Percentiles rank a stretch among this genome's conserved stretches.
phyloP scores from a whole-genome alignment of 1,284 basidiomycete species.

The Ceratobasidium sp. region DNA sequence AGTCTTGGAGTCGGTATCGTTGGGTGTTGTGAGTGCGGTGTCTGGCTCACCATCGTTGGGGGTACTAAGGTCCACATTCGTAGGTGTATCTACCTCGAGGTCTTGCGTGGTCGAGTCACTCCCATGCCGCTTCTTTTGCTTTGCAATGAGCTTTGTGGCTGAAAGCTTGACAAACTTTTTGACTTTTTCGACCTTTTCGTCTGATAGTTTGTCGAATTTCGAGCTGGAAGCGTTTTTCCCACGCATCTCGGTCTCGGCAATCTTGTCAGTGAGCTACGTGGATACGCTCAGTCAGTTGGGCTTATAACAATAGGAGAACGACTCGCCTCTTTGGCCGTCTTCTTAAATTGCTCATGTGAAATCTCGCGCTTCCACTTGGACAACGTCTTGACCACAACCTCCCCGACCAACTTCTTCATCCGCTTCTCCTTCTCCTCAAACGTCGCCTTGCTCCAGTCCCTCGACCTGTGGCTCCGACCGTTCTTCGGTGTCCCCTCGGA shows the following conservation, averaged over 20 bases:
- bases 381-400: slow-evolving; percentile 90
- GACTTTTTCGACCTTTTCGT: slow-evolving; percentile 89
- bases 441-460: slow-evolving; percentile 63
- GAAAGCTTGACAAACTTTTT: slow-evolving; percentile 81
- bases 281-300: background rate
- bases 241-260: slow-evolving; percentile 81
- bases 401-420: slow-evolving; percentile 82
- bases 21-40: slow-evolving; percentile 36
- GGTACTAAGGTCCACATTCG: slow-evolving; percentile 16
- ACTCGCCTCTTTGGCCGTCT: slow-evolving; percentile 90
- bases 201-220: slow-evolving; percentile 75
- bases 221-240: slow-evolving; percentile 77
- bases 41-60: slow-evolving; percentile 20
- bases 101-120: slow-evolving; percentile 21
- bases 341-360: slow-evolving; percentile 89
- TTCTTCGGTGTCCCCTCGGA: slow-evolving; percentile 55
- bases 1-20: slow-evolving; percentile 10
- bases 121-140: slow-evolving; percentile 31
- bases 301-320: slow-evolving; percentile 21
- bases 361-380: slow-evolving; percentile 84
- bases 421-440: slow-evolving; percentile 75
- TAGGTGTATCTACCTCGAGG: slow-evolving; percentile 16
- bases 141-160: slow-evolving; percentile 28
- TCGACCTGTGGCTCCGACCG: slow-evolving; percentile 50
- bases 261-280: slow-evolving; percentile 72